phyloP scores from a whole-genome alignment of 257 asterid species.

The Capsicum pubescens region DNA sequence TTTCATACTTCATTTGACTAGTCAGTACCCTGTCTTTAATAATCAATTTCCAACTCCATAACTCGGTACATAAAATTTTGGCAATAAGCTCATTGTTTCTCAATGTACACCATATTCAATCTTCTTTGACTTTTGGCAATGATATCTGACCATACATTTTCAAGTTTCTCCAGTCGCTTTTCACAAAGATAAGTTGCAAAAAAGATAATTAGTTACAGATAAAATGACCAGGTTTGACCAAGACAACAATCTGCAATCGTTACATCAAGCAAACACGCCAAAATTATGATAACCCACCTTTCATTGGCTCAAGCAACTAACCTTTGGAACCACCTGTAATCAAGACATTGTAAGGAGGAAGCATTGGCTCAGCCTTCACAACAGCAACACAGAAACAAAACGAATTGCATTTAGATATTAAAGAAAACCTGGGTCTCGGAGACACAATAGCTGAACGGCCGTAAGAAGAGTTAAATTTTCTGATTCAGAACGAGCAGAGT shows the following conservation, averaged over 20 bases:
- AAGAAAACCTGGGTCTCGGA: slow-evolving; percentile 13
- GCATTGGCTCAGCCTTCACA: slow-evolving; percentile 52
- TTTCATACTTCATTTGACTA: background rate
- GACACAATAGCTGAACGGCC: background rate
- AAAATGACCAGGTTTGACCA: background rate
- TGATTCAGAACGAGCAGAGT: background rate
- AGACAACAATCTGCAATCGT: background rate
- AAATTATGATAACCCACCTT: slow-evolving; percentile 1
- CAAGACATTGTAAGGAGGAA: slow-evolving; percentile 84
- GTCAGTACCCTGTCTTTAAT: slow-evolving; percentile 15
- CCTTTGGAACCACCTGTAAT: slow-evolving; percentile 65
- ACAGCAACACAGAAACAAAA: slow-evolving; percentile 20
- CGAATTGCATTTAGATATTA: background rate
- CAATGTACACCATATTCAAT: slow-evolving; percentile 4
- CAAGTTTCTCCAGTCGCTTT: background rate
- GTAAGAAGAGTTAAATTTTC: background rate
- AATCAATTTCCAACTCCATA: background rate
- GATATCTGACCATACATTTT: background rate
- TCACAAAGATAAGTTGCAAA: background rate
- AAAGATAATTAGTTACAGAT: background rate
- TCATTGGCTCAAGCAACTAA: background rate
- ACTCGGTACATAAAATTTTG: background rate
- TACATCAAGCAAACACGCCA: background rate
- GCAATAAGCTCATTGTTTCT: background rate
- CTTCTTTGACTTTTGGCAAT: background rate